These are phyloP conservation scores for Fusarium torreyae DNA, from an alignment of 2,329 filamentous ascomycete genomes.

Conservation along the genomic window DNA sequence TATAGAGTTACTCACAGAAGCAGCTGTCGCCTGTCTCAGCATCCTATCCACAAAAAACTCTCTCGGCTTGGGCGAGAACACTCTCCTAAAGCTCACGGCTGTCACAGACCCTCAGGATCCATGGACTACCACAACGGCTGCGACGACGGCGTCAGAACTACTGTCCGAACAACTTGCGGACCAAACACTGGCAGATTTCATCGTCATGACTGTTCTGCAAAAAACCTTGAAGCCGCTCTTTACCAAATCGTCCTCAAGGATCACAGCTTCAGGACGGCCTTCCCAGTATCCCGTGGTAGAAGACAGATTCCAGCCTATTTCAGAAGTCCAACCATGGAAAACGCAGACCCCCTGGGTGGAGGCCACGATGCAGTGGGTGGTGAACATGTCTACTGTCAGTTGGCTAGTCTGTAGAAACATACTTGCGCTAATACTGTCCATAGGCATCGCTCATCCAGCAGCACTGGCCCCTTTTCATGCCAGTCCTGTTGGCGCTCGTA, in stretches of 20 bases:
- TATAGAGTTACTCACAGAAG: constrained; percentile 42
- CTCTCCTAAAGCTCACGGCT: constrained; percentile 53
- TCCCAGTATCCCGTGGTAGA: constrained; percentile 41
- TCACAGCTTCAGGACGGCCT: constrained; percentile 52
- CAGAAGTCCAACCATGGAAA: constrained; percentile 46
- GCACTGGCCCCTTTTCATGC: constrained; percentile 78
- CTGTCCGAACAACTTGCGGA: constrained; percentile 50
- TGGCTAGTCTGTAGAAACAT: not conserved
- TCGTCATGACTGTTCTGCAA: constrained; percentile 71
- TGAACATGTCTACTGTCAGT: constrained; percentile 66
- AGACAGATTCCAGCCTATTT: constrained; percentile 3
- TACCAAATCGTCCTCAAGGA: constrained; percentile 65
- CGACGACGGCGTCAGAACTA: constrained; percentile 52
- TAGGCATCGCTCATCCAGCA: constrained; percentile 63
- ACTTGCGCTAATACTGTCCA: constrained; percentile 8
- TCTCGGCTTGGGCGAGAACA: constrained; percentile 25
- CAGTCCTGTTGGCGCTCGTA: constrained; percentile 77
- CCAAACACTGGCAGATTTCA: constrained; percentile 54
- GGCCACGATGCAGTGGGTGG: constrained; percentile 66
- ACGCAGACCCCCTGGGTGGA: constrained; percentile 37
- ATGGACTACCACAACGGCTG: constrained; percentile 58
- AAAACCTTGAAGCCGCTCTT: constrained; percentile 78
- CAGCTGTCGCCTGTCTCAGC: constrained; percentile 49
- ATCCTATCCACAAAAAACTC: constrained; percentile 40
- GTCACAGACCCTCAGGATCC: constrained; percentile 52